Base-by-base conservation (phyloP, 2,329 filamentous ascomycete genomes). In the Tolypocladium tropicale region DNA sequence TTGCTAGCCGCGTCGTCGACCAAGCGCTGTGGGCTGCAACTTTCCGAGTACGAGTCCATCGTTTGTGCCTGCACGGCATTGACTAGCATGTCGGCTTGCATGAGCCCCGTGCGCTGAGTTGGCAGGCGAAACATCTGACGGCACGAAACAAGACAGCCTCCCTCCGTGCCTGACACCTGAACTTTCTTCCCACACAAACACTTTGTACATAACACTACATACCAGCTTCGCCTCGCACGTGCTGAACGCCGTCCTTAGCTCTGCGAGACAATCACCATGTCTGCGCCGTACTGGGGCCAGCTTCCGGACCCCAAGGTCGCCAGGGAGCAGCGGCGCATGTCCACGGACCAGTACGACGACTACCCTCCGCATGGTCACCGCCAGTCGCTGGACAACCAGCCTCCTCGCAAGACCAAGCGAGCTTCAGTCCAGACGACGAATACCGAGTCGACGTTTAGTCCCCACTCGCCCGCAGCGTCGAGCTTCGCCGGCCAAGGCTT, bases 401-500 rank as follows among this genome's bases (percentile, higher is more conserved):
- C 70, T 58, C 73, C 72, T 58, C 70, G 72, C 61, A 76, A 72
- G 64, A 70, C 76, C 59, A 78, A 81, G 62, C 76, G 80, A 59
- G 70, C 68, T 57, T 85, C 82, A 25, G 69, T 74, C 57, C 82
- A 84, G 71, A 84, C 81, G 55, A 72, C 75, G 64, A 73, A 70
- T 64, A 80, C 81, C 62, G 78, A 83, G 57, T 81, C 81, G 53
- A 83, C 81, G 51, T 75, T 79, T 64, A 83, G 79, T 63, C 80
- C 82, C 50, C 76, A 73, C 60, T 83, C 82, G 37, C 81, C 82
- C 46, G 76, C 75, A 49, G 68, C 73, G 54, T 76, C 80, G 33
- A 78, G 70, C 63, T 79, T 81, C 63, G 70, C 70, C 50, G 73
- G 68, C 55, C 72, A 77, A 61, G 81, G 80, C 30, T 74, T 84